Base-by-base conservation (phyloP, 2,329 filamentous ascomycete genomes). In the Epichloe amarillans region DNA sequence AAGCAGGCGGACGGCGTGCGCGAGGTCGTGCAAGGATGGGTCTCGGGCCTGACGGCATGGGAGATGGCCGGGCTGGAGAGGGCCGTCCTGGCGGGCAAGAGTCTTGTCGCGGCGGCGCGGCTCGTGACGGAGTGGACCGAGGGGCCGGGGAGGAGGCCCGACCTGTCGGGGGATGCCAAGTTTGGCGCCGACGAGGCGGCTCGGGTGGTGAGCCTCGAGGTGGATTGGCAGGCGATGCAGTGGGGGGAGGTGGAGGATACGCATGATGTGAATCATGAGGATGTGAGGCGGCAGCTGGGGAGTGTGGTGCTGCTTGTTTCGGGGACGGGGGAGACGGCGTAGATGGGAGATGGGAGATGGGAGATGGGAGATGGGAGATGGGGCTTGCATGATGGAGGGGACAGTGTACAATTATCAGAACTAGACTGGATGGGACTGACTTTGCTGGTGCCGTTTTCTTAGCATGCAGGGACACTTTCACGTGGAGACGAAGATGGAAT, bases 241-340 rank as follows among this genome's bases (percentile, higher is more conserved):
- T 97, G 93, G 91, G 8, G 90, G 8, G 90, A 95, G 72, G 93
- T 98, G 1, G 93, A 98, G 66, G 90, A 98, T 68, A 95, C 90
- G 30, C 93, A 98, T 69, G 93, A 98, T 72, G 93, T 98, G 1
- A 86, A 95, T 61, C 86, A 83, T 66, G 91, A 95, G 67, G 93
- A 98, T 67, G 59, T 97, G 57, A 79, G 81, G 63, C 77, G 91
- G 61, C 93, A 97, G 70, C 70, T 97, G 53, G 93, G 91, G 14
- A 94, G 88, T 64, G 86, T 88, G 11, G 76, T 95, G 15, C 64
- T 97, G 61, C 70, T 97, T 47, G 85, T 96, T 10, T 83, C 80
- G 51, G 85, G 85, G 1, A 72, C 67, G 6, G 66, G 40, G 40
- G 63, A 62, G 55, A 33, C 21, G 15, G 46, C 23, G 12, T 35